Evolutionary conservation across 2,329 filamentous ascomycete genomes (phyloP), one percentile per base, ranked within the genome.

Genomic region (Scedosporium minutisporum): DNA sequence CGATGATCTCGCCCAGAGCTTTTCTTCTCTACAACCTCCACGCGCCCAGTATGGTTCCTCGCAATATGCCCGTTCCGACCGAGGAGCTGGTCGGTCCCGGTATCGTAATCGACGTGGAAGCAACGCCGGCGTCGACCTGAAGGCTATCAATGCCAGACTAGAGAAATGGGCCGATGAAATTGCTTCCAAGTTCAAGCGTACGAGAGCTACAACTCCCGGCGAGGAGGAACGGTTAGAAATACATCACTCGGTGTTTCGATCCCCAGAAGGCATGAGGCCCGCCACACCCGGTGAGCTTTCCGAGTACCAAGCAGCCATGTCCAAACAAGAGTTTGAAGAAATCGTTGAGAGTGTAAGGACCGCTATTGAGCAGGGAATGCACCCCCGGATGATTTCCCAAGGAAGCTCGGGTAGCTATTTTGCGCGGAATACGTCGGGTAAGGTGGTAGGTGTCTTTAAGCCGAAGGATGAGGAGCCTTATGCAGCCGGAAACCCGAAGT

Each of bases 391-490:
- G 86, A 99, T 99, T 68, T 88, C 93, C 0, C 95, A 99, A 73
- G 95, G 95, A 46, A 97, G 93, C 75, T 97, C 95, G 3, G 95
- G 95, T 58, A 97, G 93, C 74, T 99, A 99, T 77, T 99, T 99
- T 81, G 95, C 95, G 27, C 84, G 93, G 64, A 96, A 96, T 69
- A 85, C 85, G 1, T 88, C 93, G 63, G 95, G 95, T 60, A 97
- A 96, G 77, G 91, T 97, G 16, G 91, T 99, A 3, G 95, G 93
- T 42, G 95, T 99, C 4, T 99, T 99, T 78, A 99, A 99, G 74
- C 95, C 95, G 51, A 99, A 99, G 76, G 95, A 99, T 69, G 95
- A 99, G 77, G 96, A 99, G 74, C 95, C 95, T 0, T 99, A 97
- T 72, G 95, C 95, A 1, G 95, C 91, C 38, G 89, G 91, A 68